These are phyloP conservation scores for Lathyrus sativus DNA, from an alignment of 306 rosid genomes.

Conservation along the genomic window DNA sequence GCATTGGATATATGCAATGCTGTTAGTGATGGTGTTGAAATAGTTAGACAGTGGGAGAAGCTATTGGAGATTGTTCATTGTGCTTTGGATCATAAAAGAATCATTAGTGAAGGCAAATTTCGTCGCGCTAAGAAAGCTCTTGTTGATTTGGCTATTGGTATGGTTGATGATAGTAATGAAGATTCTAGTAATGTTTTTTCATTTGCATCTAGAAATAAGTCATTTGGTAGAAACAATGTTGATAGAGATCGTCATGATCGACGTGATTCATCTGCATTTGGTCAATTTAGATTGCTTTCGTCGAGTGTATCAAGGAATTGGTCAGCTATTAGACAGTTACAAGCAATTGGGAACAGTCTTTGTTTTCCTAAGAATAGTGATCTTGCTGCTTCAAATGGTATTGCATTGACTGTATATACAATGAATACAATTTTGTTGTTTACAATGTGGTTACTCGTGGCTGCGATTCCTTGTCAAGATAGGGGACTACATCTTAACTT, in stretches of 20 bases:
- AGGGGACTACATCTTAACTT: slow-evolving; percentile 77
- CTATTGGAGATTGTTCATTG: slow-evolving; percentile 68
- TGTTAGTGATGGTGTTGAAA: slow-evolving; percentile 82
- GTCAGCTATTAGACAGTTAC: slow-evolving; percentile 93
- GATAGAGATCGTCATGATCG: not conserved
- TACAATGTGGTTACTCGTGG: slow-evolving; percentile 88
- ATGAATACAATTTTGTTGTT: slow-evolving; percentile 64
- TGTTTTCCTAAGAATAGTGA: slow-evolving; percentile 66
- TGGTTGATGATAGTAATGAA: slow-evolving; percentile 80
- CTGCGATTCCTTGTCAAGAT: slow-evolving; percentile 97
- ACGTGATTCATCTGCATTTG: slow-evolving; percentile 31
- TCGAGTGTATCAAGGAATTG: slow-evolving; percentile 92
- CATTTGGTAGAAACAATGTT: slow-evolving; percentile 68
- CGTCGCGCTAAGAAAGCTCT: slow-evolving; percentile 89
- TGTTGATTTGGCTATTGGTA: slow-evolving; percentile 69
- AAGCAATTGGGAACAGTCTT: slow-evolving; percentile 69
- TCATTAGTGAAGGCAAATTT: slow-evolving; percentile 77
- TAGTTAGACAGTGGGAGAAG: slow-evolving; percentile 79
- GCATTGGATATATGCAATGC: slow-evolving; percentile 90
- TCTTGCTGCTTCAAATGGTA: slow-evolving; percentile 56
- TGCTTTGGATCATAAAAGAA: slow-evolving; percentile 60
- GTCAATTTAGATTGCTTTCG: slow-evolving; percentile 78
- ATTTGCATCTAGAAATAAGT: slow-evolving; percentile 67
- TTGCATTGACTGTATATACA: slow-evolving; percentile 61
- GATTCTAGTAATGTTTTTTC: slow-evolving; percentile 49